Percentiles rank a stretch among this genome's conserved stretches.
Conservation (phyloP, 805 yeast species). For the Naumovozyma castellii region DNA sequence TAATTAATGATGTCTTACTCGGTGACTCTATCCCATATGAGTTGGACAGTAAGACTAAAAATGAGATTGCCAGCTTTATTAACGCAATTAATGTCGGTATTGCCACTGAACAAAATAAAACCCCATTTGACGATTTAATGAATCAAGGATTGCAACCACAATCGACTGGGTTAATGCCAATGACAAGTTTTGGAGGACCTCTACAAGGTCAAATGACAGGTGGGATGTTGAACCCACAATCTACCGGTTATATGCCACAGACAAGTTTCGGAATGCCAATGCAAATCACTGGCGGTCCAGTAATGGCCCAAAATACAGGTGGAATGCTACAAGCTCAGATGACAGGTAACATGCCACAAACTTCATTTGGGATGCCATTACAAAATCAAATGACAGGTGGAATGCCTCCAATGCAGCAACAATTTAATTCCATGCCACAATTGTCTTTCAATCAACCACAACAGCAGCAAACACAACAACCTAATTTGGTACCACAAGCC, state of each 20-base stretch:
- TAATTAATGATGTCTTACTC: conserved; percentile 66
- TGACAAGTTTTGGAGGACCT: conserved; percentile 28
- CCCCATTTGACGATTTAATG: conserved; percentile 34
- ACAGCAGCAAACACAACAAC: conserved; percentile 43
- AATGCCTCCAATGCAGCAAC: conserved; percentile 4
- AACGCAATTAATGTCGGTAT: conserved; percentile 77
- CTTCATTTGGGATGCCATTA: conserved; percentile 31
- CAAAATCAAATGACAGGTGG: conserved; percentile 38
- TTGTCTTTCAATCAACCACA: conserved; percentile 27
- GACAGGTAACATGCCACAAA: conserved; percentile 32
- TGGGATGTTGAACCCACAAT: conserved; percentile 11
- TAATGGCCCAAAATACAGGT: conserved; percentile 49
- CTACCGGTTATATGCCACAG: conserved; percentile 26
- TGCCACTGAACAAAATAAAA: conserved; percentile 40
- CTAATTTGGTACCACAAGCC: conserved; percentile 41
- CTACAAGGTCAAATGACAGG: conserved; percentile 21
- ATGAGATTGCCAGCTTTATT: conserved; percentile 82
- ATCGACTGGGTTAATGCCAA: conserved; percentile 31
- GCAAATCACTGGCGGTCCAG: conserved; percentile 15
- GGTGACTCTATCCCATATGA: conserved; percentile 71
- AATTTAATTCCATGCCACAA: conserved; percentile 23
- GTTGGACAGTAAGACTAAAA: conserved; percentile 62
- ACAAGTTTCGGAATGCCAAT: conserved; percentile 28
- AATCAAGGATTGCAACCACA: conserved; percentile 29
- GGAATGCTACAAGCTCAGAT: conserved; percentile 24